Evolutionary conservation across 164 flowering plant species (phyloP), one percentile per base, ranked within the genome.

Genomic region (Tetrastigma voinierianum): DNA sequence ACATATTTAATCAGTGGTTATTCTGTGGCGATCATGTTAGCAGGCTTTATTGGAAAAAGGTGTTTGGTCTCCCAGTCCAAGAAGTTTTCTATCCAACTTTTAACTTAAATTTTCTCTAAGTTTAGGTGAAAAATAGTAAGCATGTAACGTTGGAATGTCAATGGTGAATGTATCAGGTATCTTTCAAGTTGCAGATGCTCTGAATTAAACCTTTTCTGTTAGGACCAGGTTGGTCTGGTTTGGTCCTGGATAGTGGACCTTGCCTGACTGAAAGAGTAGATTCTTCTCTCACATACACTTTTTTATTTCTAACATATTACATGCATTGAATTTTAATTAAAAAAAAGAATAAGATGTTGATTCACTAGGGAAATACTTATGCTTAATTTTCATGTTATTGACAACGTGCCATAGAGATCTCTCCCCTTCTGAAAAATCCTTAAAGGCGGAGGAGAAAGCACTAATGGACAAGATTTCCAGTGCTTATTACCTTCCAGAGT

Each of bases 191-290:
- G 99, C 89, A 45, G 97, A 95, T 83, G 99, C 99, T 65, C 65
- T 92, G 69, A 74, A 82, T 46, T 97, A 87, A 67, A 97, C 99
- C 15, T 92, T 92, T 72, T 84, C 87, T 47, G 96, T 89, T 77
- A n/a, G 91, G 86, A 57, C n/a, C 76, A 90, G 46, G 91, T 95
- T 58, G 97, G 90, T 77, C 79, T 95, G 71, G 94, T 91, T 40
- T 91, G 97, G 98, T 91, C 97, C 91, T 95, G 97, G 98, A 95
- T 86, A 91, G 98, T 70, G 98, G 97, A 48, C 97, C 82, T 92
- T 92, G 97, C 98, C 97, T 56, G 92, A 95, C 78, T 92, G 90
- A 80, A 15, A 68, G 3, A 90, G 98, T 94, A 21, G 19, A 12
- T 40, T 68, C 18, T 70, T 14, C 40, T 24, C 23, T 40, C 48